phyloP scores from a whole-genome alignment of 352 stramenopile genomes.

The Phytophthora pini region DNA sequence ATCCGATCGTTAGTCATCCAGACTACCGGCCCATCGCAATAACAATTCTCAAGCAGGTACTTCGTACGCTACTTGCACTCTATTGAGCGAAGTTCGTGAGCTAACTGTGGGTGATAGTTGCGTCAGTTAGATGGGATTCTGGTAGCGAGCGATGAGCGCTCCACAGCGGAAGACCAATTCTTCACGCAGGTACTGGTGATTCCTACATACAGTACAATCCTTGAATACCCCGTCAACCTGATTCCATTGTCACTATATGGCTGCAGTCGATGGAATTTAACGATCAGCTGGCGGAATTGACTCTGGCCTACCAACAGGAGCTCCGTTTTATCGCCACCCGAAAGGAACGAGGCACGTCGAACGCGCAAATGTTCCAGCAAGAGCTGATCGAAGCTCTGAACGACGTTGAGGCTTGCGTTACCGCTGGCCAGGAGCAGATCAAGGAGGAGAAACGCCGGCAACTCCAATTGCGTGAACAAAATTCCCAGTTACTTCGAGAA shows the following conservation, averaged over 20 bases:
- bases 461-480: constrained; percentile 45
- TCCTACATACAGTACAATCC: background rate
- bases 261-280: constrained; percentile 66
- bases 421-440: constrained; percentile 49
- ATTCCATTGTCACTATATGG: background rate
- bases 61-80: background rate
- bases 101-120: constrained; percentile 34
- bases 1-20: constrained; percentile 66
- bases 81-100: background rate
- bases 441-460: constrained; percentile 55
- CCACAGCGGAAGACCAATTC: constrained; percentile 52
- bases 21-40: constrained; percentile 81
- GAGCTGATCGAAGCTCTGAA: constrained; percentile 69
- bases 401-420: constrained; percentile 57
- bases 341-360: constrained; percentile 48
- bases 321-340: constrained; percentile 52
- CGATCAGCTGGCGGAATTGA: constrained; percentile 62
- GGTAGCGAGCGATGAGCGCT: constrained; percentile 49
- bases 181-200: constrained; percentile 41
- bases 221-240: background rate
- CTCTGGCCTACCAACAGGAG: constrained; percentile 61
- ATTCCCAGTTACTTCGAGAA: constrained; percentile 42
- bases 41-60: constrained; percentile 71
- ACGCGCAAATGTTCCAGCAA: constrained; percentile 66
- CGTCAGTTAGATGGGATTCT: constrained; percentile 52